Percentiles rank a stretch among this genome's conserved stretches.
Evolutionary conservation across 768 basidiomycete genomes (phyloP).

Genomic region (Crucibulum laeve): DNA sequence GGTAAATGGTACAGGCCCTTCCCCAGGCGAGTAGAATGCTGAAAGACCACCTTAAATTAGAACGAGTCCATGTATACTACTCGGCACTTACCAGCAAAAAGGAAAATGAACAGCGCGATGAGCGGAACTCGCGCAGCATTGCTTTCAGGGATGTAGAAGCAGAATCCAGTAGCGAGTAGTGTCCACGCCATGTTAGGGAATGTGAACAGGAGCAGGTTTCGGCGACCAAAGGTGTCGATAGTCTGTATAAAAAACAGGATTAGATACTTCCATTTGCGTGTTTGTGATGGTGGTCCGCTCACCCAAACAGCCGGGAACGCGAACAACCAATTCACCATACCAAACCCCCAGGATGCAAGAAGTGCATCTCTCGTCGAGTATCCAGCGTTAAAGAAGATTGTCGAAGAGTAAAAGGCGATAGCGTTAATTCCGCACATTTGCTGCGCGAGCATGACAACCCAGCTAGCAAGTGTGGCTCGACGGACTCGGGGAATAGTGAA

Average conservation of each 20-base stretch:
- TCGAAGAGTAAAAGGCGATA: conserved; percentile 76
- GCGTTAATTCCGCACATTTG: conserved; percentile 85
- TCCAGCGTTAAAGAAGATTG: conserved; percentile 64
- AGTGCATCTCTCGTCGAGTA: conserved; percentile 54
- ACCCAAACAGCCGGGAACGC: conserved; percentile 64
- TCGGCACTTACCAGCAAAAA: conserved; percentile 32
- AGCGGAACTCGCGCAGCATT: conserved; percentile 35
- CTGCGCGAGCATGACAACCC: conserved; percentile 64
- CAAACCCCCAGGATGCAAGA: conserved; percentile 64
- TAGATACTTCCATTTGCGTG: conserved; percentile 8
- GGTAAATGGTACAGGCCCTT: conserved; percentile 87
- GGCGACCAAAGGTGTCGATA: conserved; percentile 73
- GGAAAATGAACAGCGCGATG: conserved; percentile 39
- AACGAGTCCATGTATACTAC: neutral
- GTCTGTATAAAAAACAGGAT: conserved; percentile 23
- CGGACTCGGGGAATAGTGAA: conserved; percentile 68
- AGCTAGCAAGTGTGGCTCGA: conserved; percentile 46
- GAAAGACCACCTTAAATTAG: neutral
- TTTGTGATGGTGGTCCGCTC: conserved; percentile 15
- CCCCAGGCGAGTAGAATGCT: conserved; percentile 77
- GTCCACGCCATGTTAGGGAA: conserved; percentile 82
- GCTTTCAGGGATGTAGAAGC: conserved; percentile 44
- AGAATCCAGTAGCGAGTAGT: conserved; percentile 71
- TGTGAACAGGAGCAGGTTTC: conserved; percentile 68
- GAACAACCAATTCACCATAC: conserved; percentile 60